Conservation (phyloP, 2,329 filamentous ascomycete species). For the Ceratocystis papillata region DNA sequence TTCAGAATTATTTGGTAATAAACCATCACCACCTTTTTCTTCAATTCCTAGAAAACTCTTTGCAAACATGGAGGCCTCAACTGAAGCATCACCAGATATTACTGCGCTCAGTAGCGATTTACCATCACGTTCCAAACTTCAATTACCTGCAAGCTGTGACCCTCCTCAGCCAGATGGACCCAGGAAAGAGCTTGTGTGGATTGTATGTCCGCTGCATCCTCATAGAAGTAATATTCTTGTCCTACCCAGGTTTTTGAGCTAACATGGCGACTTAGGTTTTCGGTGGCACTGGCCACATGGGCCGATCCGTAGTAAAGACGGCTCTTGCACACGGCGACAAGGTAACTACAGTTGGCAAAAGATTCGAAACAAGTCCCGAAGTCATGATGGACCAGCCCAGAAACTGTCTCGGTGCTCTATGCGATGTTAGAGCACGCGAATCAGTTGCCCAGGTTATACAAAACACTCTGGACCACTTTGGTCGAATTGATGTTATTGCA, state of each 20-base stretch:
- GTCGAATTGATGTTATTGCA: constrained; percentile 74
- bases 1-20: neutral
- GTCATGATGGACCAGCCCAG: constrained; percentile 61
- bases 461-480: constrained; percentile 61
- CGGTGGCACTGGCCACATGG: constrained; percentile 95
- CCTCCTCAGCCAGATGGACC: constrained; percentile 63
- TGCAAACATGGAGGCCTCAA: constrained; percentile 10
- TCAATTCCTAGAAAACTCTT: neutral
- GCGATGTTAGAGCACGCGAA: constrained; percentile 74
- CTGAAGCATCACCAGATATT: constrained; percentile 2
- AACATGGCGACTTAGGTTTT: constrained; percentile 52
- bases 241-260: neutral
- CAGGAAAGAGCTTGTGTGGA: constrained; percentile 71
- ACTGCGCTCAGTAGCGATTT: constrained; percentile 1
- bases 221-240: constrained; percentile 16
- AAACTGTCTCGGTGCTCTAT: constrained; percentile 70
- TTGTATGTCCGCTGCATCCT: constrained; percentile 46
- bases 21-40: neutral
- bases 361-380: constrained; percentile 61
- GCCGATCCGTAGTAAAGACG: constrained; percentile 74
- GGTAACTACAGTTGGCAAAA: constrained; percentile 76
- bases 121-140: constrained; percentile 33
- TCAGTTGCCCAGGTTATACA: constrained; percentile 65
- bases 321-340: constrained; percentile 71
- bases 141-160: constrained; percentile 75